Evolutionary conservation across 148 eudicot species (phyloP).

Genomic region (Arbutus unedo): DNA sequence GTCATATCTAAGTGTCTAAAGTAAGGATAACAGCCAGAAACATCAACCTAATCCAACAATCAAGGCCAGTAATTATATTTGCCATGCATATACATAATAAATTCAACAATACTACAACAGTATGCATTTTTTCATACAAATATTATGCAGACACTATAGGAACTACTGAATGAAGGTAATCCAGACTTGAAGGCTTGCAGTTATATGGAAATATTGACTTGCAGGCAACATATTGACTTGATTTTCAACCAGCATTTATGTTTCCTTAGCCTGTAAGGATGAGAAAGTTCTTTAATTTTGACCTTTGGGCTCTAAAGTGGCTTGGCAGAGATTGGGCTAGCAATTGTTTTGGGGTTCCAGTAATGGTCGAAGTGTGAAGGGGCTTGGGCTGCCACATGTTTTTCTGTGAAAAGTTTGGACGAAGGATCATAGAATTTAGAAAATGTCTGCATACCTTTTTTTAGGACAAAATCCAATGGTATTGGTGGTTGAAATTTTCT

Average conservation of each 20-base stretch:
- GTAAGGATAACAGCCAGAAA: constrained; percentile 7
- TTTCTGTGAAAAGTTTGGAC: no score
- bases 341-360: background rate
- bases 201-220: background rate
- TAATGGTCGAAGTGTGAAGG: no score
- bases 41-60: background rate
- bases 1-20: background rate
- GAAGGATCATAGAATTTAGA: no score
- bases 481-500: no score
- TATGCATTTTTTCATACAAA: background rate
- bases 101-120: background rate
- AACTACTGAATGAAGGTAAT: background rate
- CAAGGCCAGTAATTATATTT: background rate
- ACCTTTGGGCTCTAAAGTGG: background rate
- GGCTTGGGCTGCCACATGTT: no score
- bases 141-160: background rate
- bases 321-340: background rate
- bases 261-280: background rate
- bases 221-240: background rate
- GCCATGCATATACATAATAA: background rate
- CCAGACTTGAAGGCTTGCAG: background rate
- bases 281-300: background rate
- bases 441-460: no score
- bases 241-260: background rate
- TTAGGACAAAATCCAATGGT: no score